Evolutionary conservation across 208 protist species (phyloP), one percentile per base, ranked within the genome.

Genomic region (Trypanosoma boissoni): DNA sequence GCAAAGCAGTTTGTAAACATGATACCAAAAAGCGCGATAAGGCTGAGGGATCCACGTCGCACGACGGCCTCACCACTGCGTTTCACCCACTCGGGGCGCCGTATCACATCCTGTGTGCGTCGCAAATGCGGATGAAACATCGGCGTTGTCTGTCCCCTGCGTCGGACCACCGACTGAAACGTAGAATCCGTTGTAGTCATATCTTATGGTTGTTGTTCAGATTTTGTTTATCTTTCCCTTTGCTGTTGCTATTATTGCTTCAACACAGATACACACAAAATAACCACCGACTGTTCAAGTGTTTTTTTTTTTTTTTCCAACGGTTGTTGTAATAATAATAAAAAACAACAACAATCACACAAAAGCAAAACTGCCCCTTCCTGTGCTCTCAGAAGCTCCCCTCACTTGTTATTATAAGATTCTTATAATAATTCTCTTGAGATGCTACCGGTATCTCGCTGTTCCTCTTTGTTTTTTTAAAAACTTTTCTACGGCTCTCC

Each of bases 1-100:
- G 82, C 86, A 14, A 88, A 68, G 52, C 86, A 92, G 65, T 83
- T 85, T 28, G 81, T 64, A 49, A 90, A 92, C 55, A 92, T 59
- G n/a, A 92, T 70, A 7, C 82, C 86, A 42, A 89, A 86, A 16
- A 92, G 71, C 3, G 77, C 72, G 1, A 84, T 21, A 23, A 72
- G 51, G 50, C 73, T 79, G 53, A 92, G 78, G 12, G 79, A 88
- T 51, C 82, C 80, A 37, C 86, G 79, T 52, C 85, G 86, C 41
- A 82, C 78, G 24, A 89, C 81, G 14, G 64, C 82, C 62, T 92
- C 85, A 14, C 85, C 85, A 18, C 76, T 60, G 48, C 64, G 81
- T 49, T 63, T 64, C 36, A 92, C 78, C 85, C 85, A 92, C 37
- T 86, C 81, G 10, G 85, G 85, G 7, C 81, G 71, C 10, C 81